Evolutionary conservation across 371 early-diverging fungal species (phyloP), one percentile per base, ranked within the genome.

Genomic region (Mucor indicus): DNA sequence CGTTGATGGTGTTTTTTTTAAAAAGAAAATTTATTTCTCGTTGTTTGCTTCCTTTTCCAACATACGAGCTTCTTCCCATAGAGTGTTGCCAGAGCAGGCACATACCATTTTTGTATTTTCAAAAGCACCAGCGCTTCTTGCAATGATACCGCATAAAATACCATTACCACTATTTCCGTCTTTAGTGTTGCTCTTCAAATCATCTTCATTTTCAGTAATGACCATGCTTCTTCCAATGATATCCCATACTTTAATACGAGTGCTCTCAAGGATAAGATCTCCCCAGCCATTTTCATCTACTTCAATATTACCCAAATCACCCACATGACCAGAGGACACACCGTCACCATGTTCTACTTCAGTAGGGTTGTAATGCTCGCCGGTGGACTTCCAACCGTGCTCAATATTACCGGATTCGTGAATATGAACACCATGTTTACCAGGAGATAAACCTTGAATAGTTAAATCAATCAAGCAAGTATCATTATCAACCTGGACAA

Each of bases 101-200:
- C 95, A 94, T n/a, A 94, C 81, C 61, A 77, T 76, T 56, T 94
- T 94, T 21, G 78, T 78, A 55, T 94, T 94, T 59, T 93, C 89
- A 74, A 94, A 94, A 27, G 87, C 80, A 30, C 95, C 95, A 4
- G 95, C 93, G 35, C 86, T 86, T 54, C 95, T 77, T 4, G 95
- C 95, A 62, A 94, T 73, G 43, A 94, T 84, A 27, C 95, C 95
- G 41, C 86, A 81, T 25, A 91, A 60, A 8, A 87, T 57, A 22
- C 86, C 87, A n/a, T 70, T 64, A 7, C 86, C 86, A 43, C 84
- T 80, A 36, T 60, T 60, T 4, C 86, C 86, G 58, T 82, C 75
- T 36, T 67, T 69, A 22, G 69, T 66, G 2, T 40, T 43, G 35
- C 22, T 38, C 27, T 27, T 22, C 19, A 81, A 51, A 50, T 83